Base-by-base conservation (phyloP, 306 rosid genomes). In the Castanospermum australe region DNA sequence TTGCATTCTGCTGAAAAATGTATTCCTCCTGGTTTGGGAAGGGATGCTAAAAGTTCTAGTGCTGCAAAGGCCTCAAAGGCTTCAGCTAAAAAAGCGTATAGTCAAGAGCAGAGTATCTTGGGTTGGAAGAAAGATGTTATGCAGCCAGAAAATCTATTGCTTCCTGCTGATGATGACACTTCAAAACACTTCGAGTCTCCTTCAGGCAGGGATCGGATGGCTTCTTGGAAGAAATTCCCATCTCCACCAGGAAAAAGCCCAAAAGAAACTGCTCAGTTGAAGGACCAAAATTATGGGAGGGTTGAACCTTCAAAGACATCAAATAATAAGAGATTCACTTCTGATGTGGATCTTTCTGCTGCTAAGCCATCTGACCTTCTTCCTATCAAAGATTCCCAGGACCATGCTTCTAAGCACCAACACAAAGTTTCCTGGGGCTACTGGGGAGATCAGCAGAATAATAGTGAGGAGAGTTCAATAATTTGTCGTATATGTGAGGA, bases 401-500 rank as follows among this genome's bases (percentile, higher is more conserved):
- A 92, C 63, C 93, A 85, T 85, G 76, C 90, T 84, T 82, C 96
- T 59, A 95, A 91, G 89, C 99, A 95, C 83, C 97, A 89, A 32
- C 96, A 91, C 74, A 93, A 86, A 77, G 75, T 77, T 69, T 95
- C 99, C 65, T 93, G 99, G 98, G 99, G 98, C 30, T 87, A 87
- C 71, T 93, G 99, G 99, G 97, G 94, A 4, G 92, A 92, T 81
- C 96, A 81, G 75, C 97, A 69, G 28, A 77, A 82, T 79, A 74
- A 50, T 74, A 79, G 82, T 74, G 98, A 93, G 24, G 99, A 93
- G 44, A 87, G 77, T 84, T 91, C 98, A 69, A 95, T 95, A 75
- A 95, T 95, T 65, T 95, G 99, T 85, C 99, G 99, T 73, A 95
- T 95, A 84, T 95, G 99, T 67, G 99, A 95, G 92, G 99, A 95